phyloP scores from a whole-genome alignment of 768 basidiomycete species.

The Leccinum aurantiacum region DNA sequence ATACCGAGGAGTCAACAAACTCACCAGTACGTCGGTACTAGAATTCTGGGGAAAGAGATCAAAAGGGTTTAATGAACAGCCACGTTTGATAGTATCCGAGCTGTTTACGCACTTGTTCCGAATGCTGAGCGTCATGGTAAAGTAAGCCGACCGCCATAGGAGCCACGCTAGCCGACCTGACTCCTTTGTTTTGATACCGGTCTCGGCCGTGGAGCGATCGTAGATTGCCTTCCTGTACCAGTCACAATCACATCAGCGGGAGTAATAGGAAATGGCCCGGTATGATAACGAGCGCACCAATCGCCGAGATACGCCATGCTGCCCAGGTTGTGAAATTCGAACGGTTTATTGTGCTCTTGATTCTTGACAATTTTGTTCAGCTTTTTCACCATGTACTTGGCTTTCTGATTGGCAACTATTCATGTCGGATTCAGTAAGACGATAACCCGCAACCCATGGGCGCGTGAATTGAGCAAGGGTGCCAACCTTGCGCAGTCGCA shows the following conservation, averaged over 20 bases:
- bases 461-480: conserved; percentile 15
- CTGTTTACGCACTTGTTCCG: conserved; percentile 61
- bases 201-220: conserved; percentile 55
- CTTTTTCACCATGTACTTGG: conserved; percentile 60
- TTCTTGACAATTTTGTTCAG: conserved; percentile 64
- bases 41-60: conserved; percentile 42
- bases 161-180: conserved; percentile 73
- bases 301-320: conserved; percentile 80
- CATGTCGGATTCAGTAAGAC: conserved; percentile 9
- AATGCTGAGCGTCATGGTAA: conserved; percentile 70
- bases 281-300: conserved; percentile 45
- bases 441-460: conserved; percentile 22
- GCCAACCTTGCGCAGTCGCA: conserved; percentile 78
- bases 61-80: conserved; percentile 9
- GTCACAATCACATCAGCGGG: not conserved
- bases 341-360: conserved; percentile 46
- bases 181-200: conserved; percentile 55
- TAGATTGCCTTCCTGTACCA: conserved; percentile 70
- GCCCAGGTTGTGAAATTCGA: conserved; percentile 71
- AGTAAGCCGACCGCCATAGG: conserved; percentile 80
- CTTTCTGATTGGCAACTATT: conserved; percentile 77
- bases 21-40: conserved; percentile 67
- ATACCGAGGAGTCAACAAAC: conserved; percentile 22
- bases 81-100: not conserved
- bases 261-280: conserved; percentile 4